Evolutionary conservation across 2,329 filamentous ascomycete species (phyloP).

Genomic region (Penicillium polonicum): DNA sequence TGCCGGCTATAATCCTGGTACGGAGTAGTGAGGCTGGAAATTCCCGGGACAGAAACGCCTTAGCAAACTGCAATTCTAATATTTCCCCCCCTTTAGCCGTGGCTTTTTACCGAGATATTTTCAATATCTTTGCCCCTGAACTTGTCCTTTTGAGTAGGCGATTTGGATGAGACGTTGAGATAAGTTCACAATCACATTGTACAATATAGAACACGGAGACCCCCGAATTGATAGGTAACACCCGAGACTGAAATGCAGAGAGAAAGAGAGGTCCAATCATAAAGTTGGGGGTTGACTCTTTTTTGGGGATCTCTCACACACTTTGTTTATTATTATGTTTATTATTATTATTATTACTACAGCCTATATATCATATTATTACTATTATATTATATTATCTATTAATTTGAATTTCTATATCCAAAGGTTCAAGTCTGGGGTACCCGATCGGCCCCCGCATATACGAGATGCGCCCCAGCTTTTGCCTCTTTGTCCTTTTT

Average conservation of each 20-base stretch:
- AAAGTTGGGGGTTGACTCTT: neutral
- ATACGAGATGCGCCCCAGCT: conserved; percentile 10
- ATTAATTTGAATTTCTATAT: no score
- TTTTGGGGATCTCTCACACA: neutral
- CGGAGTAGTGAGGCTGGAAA: conserved; percentile 1
- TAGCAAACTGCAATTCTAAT: neutral
- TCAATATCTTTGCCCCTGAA: neutral
- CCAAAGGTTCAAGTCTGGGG: neutral
- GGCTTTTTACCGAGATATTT: neutral
- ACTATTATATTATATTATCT: no score
- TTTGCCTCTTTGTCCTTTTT: conserved; percentile 3
- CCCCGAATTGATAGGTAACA: neutral
- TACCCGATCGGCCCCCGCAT: conserved; percentile 5
- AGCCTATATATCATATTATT: no score
- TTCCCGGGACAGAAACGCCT: neutral
- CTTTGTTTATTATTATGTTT: neutral
- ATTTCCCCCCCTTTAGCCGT: conserved; percentile 5
- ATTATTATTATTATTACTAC: no score
- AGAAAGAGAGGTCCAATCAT: conserved; percentile 1
- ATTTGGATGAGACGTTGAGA: neutral
- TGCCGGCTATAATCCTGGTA: neutral
- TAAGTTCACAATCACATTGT: neutral
- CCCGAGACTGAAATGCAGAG: neutral
- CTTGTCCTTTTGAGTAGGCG: no score
- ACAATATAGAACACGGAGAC: neutral